Conservation (phyloP, 306 rosid genomes). For the Corylus americana region DNA sequence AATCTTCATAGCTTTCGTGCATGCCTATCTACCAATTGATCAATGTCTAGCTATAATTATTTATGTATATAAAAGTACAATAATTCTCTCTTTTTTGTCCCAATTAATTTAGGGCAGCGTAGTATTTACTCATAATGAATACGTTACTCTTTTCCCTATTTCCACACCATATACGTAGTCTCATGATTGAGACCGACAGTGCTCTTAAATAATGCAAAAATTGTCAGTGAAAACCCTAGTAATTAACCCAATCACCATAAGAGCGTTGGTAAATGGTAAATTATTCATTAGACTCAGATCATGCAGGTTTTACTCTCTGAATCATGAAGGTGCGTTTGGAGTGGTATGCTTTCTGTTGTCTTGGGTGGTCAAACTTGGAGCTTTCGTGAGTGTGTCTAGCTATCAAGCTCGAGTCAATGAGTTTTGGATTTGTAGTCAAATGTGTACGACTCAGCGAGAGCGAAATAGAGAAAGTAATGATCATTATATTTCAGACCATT, state of each 20-base stretch:
- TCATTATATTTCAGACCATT: no score
- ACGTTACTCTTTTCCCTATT: slow-evolving; percentile 5
- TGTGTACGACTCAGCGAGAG: neutral
- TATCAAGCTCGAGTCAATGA: neutral
- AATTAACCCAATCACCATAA: no score
- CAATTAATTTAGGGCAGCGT: slow-evolving; percentile 16
- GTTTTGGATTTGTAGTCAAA: neutral
- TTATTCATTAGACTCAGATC: no score
- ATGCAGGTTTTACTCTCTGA: no score
- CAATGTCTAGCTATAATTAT: neutral
- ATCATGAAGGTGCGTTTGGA: no score
- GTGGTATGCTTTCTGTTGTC: neutral
- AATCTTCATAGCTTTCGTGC: slow-evolving; percentile 33
- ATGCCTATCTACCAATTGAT: slow-evolving; percentile 26
- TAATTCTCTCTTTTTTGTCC: neutral
- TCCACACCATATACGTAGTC: slow-evolving; percentile 26
- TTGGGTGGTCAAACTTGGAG: no score
- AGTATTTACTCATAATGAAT: neutral
- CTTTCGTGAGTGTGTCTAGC: neutral
- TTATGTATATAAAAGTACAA: neutral
- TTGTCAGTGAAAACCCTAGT: no score
- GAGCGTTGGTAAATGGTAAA: no score
- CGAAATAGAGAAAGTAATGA: no score
- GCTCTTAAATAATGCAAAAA: slow-evolving; percentile 9
- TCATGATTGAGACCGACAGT: slow-evolving; percentile 58